Evolutionary conservation across 2,329 filamentous ascomycete species (phyloP), one percentile per base, ranked within the genome.

Genomic region (Acrocalymma vagum): DNA sequence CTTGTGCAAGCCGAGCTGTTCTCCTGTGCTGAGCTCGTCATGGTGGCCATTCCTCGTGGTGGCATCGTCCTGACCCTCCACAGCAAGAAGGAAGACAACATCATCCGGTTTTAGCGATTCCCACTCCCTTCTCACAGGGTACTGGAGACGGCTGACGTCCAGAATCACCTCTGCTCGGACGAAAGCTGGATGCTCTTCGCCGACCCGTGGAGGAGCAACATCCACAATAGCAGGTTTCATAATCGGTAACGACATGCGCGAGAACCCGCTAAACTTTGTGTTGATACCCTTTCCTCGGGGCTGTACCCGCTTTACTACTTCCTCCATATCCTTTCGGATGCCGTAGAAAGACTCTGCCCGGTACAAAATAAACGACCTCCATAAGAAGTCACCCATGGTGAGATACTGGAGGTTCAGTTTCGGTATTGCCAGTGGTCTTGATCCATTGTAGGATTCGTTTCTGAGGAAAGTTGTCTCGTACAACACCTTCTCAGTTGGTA

Each of bases 401-500:
- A 99, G 78, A 69, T 99, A 99, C 63, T 99, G 94, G 18, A 99
- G 76, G 58, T 96, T 99, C 29, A 97, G 73, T 67, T 99, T 99
- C 3, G 94, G 94, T 28, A 99, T 84, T 3, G 94, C 90, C 42
- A 99, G 78, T 5, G 94, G 92, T 31, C 83, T 83, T 16, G 90
- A 91, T 17, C 92, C 92, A 66, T 96, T 87, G 59, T 96, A 97
- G 6, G 78, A 79, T 59, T 96, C 92, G 41, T 93, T 93, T 42
- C 90, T 83, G 40, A 92, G 72, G 37, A 96, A 81, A 17, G 84
- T 83, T 34, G 79, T 78, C 44, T 96, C 90, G 60, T 96, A 96
- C 5, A 99, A 76, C 2, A 82, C 74, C 42, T 81, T 76, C 63
- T 97, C 94, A 0, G 90, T 97, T 0, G 95, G 95, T n/a, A 95